A percentile compares a stretch with the other conserved stretches of the same genome.
phyloP scores from a whole-genome alignment of 139 green algal genomes.

The Diplosphaera chodatii region DNA sequence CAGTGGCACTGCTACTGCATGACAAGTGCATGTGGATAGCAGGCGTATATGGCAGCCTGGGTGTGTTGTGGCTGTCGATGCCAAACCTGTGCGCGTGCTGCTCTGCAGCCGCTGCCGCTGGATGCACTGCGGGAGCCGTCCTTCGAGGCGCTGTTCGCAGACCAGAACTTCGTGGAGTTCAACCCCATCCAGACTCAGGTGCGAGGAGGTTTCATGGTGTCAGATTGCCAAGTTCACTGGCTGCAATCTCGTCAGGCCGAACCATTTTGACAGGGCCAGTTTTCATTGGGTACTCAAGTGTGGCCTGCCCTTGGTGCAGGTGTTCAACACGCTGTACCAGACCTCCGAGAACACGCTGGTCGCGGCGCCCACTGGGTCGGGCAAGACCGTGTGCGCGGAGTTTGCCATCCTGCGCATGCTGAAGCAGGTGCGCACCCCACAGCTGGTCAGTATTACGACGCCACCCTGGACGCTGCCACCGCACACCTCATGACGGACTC shows the following conservation, averaged over 20 bases:
- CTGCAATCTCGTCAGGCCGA: not conserved
- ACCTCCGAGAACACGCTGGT: conserved; percentile 90
- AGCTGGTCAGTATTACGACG: no score
- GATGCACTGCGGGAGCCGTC: conserved; percentile 71
- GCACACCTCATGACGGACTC: no score
- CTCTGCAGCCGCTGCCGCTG: conserved; percentile 73
- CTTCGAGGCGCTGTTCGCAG: conserved; percentile 81
- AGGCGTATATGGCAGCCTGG: no score
- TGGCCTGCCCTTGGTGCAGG: conserved; percentile 38
- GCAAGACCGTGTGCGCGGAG: conserved; percentile 87
- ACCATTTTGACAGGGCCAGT: not conserved
- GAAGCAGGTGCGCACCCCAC: conserved; percentile 36
- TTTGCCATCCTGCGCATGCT: conserved; percentile 93
- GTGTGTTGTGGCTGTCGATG: no score
- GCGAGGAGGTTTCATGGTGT: no score
- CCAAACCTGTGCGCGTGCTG: no score
- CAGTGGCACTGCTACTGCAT: no score
- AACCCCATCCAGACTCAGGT: conserved; percentile 97
- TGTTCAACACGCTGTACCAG: conserved; percentile 91
- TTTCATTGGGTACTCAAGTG: not conserved
- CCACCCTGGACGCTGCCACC: no score
- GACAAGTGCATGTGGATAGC: no score
- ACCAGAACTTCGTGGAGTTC: conserved; percentile 66
- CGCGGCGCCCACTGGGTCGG: conserved; percentile 80
- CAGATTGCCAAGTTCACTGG: no score